Evolutionary conservation across 495 filamentous ascomycete species (phyloP).

Genomic region (Echria macrotheca): DNA sequence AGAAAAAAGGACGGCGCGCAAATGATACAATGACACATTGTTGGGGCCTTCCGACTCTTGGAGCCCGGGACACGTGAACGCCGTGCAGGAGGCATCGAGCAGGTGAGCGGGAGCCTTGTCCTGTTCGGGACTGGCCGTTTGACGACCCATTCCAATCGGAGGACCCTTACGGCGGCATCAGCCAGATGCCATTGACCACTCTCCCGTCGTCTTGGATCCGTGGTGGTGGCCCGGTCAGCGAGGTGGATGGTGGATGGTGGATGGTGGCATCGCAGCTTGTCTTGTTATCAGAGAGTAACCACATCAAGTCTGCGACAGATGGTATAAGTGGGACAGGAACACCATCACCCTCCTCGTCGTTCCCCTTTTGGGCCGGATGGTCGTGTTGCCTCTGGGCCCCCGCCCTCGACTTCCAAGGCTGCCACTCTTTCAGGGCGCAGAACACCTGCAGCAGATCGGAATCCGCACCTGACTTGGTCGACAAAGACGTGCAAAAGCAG

Average conservation of each 20-base stretch:
- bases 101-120: background rate
- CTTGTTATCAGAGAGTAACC: conserved; percentile 4
- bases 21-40: conserved; percentile 16
- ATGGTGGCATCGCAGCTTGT: too few species aligned
- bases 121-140: background rate
- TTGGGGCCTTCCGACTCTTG: background rate
- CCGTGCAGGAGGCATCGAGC: conserved; percentile 1
- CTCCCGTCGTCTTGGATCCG: background rate
- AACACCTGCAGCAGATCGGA: background rate
- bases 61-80: conserved; percentile 11
- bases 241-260: too few species aligned
- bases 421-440: background rate
- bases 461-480: conserved; percentile 2
- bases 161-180: background rate
- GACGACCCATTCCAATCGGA: too few species aligned
- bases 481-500: background rate
- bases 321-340: conserved; percentile 11
- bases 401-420: conserved; percentile 2
- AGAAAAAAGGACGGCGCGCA: background rate
- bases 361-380: conserved; percentile 4
- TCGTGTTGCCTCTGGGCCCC: background rate
- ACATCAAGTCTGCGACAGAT: too few species aligned
- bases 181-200: conserved; percentile 1
- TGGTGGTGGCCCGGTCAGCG: too few species aligned
- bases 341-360: conserved; percentile 1